These are phyloP conservation scores for Peronospora farinosa DNA, from an alignment of 352 stramenopile species.

Conservation along the genomic window DNA sequence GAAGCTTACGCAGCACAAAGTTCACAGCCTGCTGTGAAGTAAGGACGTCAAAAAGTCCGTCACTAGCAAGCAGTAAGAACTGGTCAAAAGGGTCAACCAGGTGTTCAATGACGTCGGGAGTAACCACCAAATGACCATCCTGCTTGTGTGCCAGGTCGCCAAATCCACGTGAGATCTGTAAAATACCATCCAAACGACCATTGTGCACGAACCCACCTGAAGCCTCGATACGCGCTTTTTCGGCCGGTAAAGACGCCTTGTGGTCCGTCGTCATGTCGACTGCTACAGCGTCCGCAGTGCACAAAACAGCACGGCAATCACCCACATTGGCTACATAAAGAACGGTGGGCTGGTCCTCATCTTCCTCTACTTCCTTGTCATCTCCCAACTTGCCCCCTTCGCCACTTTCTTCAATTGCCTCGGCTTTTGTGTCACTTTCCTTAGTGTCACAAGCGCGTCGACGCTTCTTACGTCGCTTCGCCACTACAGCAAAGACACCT, in stretches of 20 bases:
- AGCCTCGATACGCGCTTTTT: constrained; percentile 75
- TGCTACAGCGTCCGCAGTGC: constrained; percentile 57
- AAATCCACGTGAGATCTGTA: constrained; percentile 85
- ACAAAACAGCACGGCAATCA: constrained; percentile 87
- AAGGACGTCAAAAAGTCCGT: constrained; percentile 89
- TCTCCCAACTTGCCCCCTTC: constrained; percentile 1
- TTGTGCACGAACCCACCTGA: constrained; percentile 86
- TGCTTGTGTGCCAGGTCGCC: constrained; percentile 87
- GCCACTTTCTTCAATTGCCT: constrained; percentile 6
- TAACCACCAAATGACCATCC: constrained; percentile 78
- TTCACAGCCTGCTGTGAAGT: constrained; percentile 88
- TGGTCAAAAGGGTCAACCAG: constrained; percentile 62
- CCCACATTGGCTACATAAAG: constrained; percentile 86
- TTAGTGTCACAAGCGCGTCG: constrained; percentile 9
- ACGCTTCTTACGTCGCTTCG: constrained; percentile 40
- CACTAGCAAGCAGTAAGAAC: constrained; percentile 88
- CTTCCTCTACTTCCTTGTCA: constrained; percentile 7
- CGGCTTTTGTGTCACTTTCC: constrained; percentile 5
- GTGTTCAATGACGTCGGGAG: constrained; percentile 76
- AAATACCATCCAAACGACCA: constrained; percentile 78
- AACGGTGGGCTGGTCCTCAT: constrained; percentile 35
- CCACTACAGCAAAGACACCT: constrained; percentile 56
- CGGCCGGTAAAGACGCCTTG: constrained; percentile 71
- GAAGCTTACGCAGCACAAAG: constrained; percentile 85
- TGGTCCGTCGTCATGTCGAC: constrained; percentile 84